These are phyloP conservation scores for Penicillium fuscoglaucum DNA, from an alignment of 2,329 filamentous ascomycete species.

Conservation along the genomic window DNA sequence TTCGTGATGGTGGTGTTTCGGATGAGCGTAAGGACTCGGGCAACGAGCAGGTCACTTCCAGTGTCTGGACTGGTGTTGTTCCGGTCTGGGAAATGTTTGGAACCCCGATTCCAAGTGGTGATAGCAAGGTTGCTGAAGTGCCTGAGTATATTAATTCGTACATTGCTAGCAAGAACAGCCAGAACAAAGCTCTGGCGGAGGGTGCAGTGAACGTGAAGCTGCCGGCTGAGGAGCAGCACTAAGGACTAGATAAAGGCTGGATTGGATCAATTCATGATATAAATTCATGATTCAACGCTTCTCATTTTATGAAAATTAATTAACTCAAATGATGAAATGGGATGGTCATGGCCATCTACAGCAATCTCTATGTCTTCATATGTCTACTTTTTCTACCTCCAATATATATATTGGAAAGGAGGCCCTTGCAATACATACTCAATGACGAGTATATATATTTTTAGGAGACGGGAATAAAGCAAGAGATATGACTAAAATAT, in stretches of 20 bases:
- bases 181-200: slow-evolving; percentile 46
- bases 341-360: too few species aligned
- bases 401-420: not conserved
- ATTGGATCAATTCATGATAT: not conserved
- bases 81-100: slow-evolving; percentile 65
- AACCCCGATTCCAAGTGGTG: slow-evolving; percentile 59
- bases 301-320: too few species aligned
- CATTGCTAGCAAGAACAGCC: slow-evolving; percentile 50
- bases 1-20: slow-evolving; percentile 64
- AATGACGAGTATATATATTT: not conserved
- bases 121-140: slow-evolving; percentile 60
- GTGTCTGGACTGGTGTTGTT: slow-evolving; percentile 62
- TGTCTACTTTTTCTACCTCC: not conserved
- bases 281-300: not conserved
- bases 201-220: slow-evolving; percentile 31
- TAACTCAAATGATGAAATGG: not conserved
- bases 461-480: not conserved
- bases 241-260: not conserved
- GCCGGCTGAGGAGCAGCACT: slow-evolving; percentile 35
- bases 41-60: slow-evolving; percentile 47
- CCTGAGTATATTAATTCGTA: slow-evolving; percentile 63
- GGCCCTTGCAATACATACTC: not conserved
- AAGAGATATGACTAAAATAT: too few species aligned
- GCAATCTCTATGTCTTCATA: too few species aligned
- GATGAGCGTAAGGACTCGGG: slow-evolving; percentile 59